A percentile compares a stretch with the other conserved stretches of the same genome.
These are phyloP conservation scores for Eucommia ulmoides DNA, from an alignment of 257 asterid species.

Conservation along the genomic window DNA sequence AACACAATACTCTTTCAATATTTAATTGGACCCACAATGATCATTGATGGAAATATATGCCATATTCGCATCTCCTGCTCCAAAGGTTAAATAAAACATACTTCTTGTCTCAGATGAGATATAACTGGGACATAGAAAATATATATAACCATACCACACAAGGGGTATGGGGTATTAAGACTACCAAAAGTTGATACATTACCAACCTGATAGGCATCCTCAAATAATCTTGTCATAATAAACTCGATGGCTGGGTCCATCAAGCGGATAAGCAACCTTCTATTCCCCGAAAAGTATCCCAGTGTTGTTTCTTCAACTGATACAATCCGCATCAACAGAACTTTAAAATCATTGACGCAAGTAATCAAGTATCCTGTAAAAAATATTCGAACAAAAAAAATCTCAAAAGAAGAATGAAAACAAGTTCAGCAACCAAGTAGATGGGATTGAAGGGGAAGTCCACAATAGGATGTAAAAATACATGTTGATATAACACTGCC, in stretches of 20 bases:
- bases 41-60: too few relatives aligned
- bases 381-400: too few relatives aligned
- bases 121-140: background rate
- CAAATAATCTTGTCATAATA: constrained; percentile 46
- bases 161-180: constrained; percentile 9
- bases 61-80: background rate
- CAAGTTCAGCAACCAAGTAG: background rate
- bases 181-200: constrained; percentile 7
- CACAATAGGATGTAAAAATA: background rate
- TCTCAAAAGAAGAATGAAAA: constrained; percentile 5
- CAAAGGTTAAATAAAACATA: background rate
- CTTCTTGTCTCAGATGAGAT: background rate
- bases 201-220: constrained; percentile 56
- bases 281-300: constrained; percentile 29
- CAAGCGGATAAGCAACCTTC: constrained; percentile 32
- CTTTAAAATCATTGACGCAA: constrained; percentile 62
- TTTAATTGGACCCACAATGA: too few relatives aligned
- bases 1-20: too few relatives aligned
- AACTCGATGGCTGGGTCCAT: constrained; percentile 74
- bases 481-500: background rate
- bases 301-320: constrained; percentile 23
- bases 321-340: constrained; percentile 26
- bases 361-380: constrained; percentile 56
- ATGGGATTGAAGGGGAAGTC: too few relatives aligned
- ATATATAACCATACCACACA: background rate